Base-by-base conservation (phyloP, 2,329 filamentous ascomycete genomes). In the Phialophora macrospora region DNA sequence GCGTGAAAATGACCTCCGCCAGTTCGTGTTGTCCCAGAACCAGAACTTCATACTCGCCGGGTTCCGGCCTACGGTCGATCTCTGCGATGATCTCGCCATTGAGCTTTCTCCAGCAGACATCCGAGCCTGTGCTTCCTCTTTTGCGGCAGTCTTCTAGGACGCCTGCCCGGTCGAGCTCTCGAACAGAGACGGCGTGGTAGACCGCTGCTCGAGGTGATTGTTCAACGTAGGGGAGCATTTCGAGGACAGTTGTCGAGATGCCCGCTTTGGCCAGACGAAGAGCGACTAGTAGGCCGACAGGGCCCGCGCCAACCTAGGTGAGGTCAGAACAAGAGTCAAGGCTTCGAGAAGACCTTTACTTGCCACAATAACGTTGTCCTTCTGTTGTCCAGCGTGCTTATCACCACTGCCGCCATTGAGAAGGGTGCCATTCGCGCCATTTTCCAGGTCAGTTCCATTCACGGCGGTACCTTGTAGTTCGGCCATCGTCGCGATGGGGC, bases 261-360 rank as follows among this genome's bases (percentile, higher is more conserved):
- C 74, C 74, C 59, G 73, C 61, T 67, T 73, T 73, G 12, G 73
- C 70, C 26, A 75, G 71, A 3, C 75, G 61, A 12, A 76, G 69
- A 1, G 71, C 63, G 4, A 75, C 72, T 4, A 75, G 65, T 3
- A 76, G 68, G 17, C 74, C 74, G 1, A 73, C 72, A 1, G 74
- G 75, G 9, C 73, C 74, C 12, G 74, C 74, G 32, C 73, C 73
- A 17, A 75, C 73, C 52, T 55, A 4, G 7, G 17, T 8, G 9
- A 32, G 3, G 52, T 55, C 28, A 55, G 28, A 17, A 30, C 17
- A 11, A 55, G 52, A 32, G 12, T 20, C 52, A 4, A 14, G n/a
- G 17, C 28, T 20, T 28, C 24, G 11, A 30, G 5, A 55, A n/a
- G 26, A n/a, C 38, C 1, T 14, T 30, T 32, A 55, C 52, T 30